phyloP scores from a whole-genome alignment of 2,329 filamentous ascomycete genomes.

The Nannizziopsis arthrosporioides region DNA sequence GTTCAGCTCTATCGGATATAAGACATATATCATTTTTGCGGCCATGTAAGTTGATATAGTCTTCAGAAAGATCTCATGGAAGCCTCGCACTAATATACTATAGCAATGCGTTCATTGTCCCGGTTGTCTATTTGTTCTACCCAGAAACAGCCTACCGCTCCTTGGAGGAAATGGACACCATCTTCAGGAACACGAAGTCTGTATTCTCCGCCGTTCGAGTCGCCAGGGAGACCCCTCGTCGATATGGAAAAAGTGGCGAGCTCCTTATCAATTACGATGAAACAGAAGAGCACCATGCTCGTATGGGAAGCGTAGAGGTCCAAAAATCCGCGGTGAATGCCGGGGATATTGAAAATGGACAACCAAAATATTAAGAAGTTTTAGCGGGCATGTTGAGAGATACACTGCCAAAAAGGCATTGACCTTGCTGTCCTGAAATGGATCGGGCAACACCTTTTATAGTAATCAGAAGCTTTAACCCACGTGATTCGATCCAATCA shows the following conservation, averaged over 20 bases:
- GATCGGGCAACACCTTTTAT: no score
- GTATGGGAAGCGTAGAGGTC: conserved; percentile 13
- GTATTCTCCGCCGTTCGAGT: conserved; percentile 41
- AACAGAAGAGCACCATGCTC: conserved; percentile 32
- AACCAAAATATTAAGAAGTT: background rate
- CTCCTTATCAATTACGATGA: conserved; percentile 43
- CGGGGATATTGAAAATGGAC: background rate
- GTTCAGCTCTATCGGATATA: conserved; percentile 44
- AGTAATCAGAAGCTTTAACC: no score
- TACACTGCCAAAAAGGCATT: no score
- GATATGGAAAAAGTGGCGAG: conserved; percentile 49
- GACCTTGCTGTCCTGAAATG: no score
- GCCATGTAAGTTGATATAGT: conserved; percentile 35
- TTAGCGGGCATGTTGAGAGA: no score
- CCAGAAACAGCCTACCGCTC: conserved; percentile 49
- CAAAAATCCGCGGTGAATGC: background rate
- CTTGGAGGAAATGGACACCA: conserved; percentile 58
- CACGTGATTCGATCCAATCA: no score
- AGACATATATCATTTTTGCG: conserved; percentile 47
- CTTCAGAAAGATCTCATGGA: background rate
- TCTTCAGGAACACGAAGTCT: conserved; percentile 47
- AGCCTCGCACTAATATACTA: background rate
- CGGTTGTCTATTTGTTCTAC: conserved; percentile 50
- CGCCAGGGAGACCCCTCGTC: conserved; percentile 41
- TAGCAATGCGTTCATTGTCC: conserved; percentile 45